A percentile compares a stretch with the other conserved stretches of the same genome.
Evolutionary conservation across 1,284 basidiomycete species (phyloP).

Genomic region (Lignosus rhinocerotis): DNA sequence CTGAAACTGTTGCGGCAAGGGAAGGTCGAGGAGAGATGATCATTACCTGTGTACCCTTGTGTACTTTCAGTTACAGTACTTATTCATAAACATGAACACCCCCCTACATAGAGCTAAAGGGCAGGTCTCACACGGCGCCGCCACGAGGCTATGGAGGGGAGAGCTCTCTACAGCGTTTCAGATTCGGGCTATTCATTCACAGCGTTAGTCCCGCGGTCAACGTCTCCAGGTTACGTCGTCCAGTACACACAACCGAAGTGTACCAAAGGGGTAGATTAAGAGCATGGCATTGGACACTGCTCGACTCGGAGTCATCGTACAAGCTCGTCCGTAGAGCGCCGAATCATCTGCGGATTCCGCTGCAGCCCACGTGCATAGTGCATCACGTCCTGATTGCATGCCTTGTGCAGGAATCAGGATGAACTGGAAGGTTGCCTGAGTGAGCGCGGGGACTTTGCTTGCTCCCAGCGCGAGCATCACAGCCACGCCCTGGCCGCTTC

Average conservation of each 20-base stretch:
- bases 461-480: constrained; percentile 62
- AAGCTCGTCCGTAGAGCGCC: constrained; percentile 8
- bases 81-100: no score
- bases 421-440: constrained; percentile 61
- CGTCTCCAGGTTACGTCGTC: no score
- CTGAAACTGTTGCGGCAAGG: no score
- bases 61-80: no score
- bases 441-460: constrained; percentile 44
- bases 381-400: constrained; percentile 64
- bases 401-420: constrained; percentile 53
- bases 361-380: constrained; percentile 51
- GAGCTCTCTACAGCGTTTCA: no score
- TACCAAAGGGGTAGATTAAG: background rate
- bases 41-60: no score
- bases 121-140: no score
- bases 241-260: background rate
- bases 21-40: no score
- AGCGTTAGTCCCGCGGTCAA: no score
- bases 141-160: no score
- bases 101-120: no score
- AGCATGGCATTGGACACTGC: background rate
- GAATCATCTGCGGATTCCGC: constrained; percentile 40
- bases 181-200: no score
- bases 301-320: constrained; percentile 1
- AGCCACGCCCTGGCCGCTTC: constrained; percentile 64